Base-by-base conservation (phyloP, 1,139 yeast genomes). In the Hyphopichia wangnamkhiaoensis region DNA sequence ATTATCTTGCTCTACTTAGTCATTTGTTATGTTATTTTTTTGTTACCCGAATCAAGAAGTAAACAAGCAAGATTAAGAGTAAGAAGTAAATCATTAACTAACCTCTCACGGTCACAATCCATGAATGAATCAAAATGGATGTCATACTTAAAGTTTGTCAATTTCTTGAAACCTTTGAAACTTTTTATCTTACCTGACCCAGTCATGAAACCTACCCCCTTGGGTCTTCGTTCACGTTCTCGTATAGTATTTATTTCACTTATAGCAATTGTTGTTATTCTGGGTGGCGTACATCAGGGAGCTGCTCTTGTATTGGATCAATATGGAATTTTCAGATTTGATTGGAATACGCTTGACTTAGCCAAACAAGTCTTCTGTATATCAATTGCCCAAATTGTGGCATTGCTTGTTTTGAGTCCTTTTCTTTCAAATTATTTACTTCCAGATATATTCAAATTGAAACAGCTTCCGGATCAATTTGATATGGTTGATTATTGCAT, bases 21-120 rank as follows among this genome's bases (percentile, higher is more conserved):
- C 9, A 41, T 57, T 8, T 4, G 71, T 1, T 54, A 74, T 38
- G 37, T 68, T 1, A 13, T 62, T 2, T 46, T 72, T 20, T 52
- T 73, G 6, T 52, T 82, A n/a, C 80, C 83, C 1, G 93, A 84
- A 55, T 80, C 88, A 4, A 66, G 86, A 46, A 66, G 78, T 19
- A 51, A 54, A 35, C 60, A 59, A 38, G 68, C 80, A 13, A 66
- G 77, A 48, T 51, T 53, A 39, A 73, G 72, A 54, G 76, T 84
- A 44, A 63, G 81, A 42, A 59, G 75, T 13, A 53, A 46, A 29
- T 56, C 59, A 3, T 27, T 47, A 2, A 28, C 38, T 8, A 37
- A 42, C 3, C 21, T 25, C 33, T 7, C 31, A 13, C n/a, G n/a
- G n/a, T n/a, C n/a, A n/a, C n/a, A n/a, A n/a, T n/a, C n/a, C n/a